Base-by-base conservation (phyloP, 2,329 filamentous ascomycete genomes). In the Tolypocladium ophioglossoides region DNA sequence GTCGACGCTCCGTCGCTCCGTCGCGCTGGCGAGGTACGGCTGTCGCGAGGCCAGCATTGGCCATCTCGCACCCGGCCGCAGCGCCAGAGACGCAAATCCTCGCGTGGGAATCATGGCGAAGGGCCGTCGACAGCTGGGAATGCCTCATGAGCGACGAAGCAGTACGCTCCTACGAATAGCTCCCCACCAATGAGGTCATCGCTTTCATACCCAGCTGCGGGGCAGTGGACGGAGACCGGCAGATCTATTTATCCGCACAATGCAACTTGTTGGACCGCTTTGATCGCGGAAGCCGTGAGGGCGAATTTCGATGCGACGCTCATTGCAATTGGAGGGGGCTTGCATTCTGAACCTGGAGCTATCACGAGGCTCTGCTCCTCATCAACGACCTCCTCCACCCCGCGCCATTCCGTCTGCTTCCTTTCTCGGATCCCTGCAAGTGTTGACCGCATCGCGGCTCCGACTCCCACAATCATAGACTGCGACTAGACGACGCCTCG, bases 81-180 rank as follows among this genome's bases (percentile, higher is more conserved):
- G 59, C 54, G 61, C 61, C 39, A 61, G 54, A 32, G 58, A 55
- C 20, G 56, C 61, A 54, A 64, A 56, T 38, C 62, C 58, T 59
- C 64, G 61, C 57, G 58, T 57, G 24, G 59, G 55, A 53, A 69
- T 66, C 66, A 69, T 68, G 55, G 54, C 58, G 55, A 50, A 27
- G 48, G n/a, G 14, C 48, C 27, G 32, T 34, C 50, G 51, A 41
- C 52, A 50, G 52, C 51, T 41, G 46, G 41, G 47, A 55, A 58
- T 58, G 50, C 57, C 27, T 27, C 50, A 44, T n/a, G n/a, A n/a
- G n/a, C n/a, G n/a, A n/a, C n/a, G n/a, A n/a, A n/a, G n/a, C n/a
- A n/a, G n/a, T n/a, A n/a, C n/a, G n/a, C n/a, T n/a, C n/a, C n/a
- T n/a, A n/a, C n/a, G n/a, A n/a, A n/a, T n/a, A n/a, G n/a, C 55